Percentiles rank a stretch among this genome's conserved stretches.
phyloP scores from a whole-genome alignment of 2,329 filamentous ascomycete genomes.

The Leptographium flavum region DNA sequence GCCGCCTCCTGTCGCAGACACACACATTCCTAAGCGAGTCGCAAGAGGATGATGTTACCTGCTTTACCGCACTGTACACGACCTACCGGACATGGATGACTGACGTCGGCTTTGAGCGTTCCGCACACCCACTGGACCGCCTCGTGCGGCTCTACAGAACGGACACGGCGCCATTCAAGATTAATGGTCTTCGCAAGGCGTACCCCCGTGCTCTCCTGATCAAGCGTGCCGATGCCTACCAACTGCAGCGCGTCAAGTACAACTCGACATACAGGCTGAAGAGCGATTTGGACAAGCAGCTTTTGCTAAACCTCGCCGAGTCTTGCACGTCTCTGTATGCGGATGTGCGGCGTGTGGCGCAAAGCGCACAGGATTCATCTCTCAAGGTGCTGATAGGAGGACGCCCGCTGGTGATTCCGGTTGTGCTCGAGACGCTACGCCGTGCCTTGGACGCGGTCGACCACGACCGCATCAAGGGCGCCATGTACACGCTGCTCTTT shows the following conservation, averaged over 20 bases:
- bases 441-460: conserved; percentile 67
- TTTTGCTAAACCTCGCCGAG: conserved; percentile 76
- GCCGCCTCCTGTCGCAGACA: conserved; percentile 66
- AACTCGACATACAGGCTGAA: conserved; percentile 80
- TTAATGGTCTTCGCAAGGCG: conserved; percentile 79
- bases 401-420: conserved; percentile 75
- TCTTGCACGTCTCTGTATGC: conserved; percentile 87
- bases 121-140: conserved; percentile 82
- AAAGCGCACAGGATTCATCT: conserved; percentile 83
- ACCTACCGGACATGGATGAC: conserved; percentile 95
- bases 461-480: conserved; percentile 85
- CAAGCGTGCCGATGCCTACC: conserved; percentile 85
- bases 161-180: conserved; percentile 85
- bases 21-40: conserved; percentile 71
- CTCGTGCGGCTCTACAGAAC: conserved; percentile 72
- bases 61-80: conserved; percentile 84
- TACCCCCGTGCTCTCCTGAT: conserved; percentile 89
- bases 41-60: conserved; percentile 90
- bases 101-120: conserved; percentile 90
- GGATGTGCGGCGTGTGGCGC: conserved; percentile 87
- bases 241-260: conserved; percentile 84
- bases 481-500: conserved; percentile 79
- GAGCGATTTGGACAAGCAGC: conserved; percentile 73
- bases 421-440: conserved; percentile 66
- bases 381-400: conserved; percentile 83